Evolutionary conservation across 73 alveolate genomes (phyloP), one percentile per base, ranked within the genome.

Genomic region (Blepharisma stoltei): DNA sequence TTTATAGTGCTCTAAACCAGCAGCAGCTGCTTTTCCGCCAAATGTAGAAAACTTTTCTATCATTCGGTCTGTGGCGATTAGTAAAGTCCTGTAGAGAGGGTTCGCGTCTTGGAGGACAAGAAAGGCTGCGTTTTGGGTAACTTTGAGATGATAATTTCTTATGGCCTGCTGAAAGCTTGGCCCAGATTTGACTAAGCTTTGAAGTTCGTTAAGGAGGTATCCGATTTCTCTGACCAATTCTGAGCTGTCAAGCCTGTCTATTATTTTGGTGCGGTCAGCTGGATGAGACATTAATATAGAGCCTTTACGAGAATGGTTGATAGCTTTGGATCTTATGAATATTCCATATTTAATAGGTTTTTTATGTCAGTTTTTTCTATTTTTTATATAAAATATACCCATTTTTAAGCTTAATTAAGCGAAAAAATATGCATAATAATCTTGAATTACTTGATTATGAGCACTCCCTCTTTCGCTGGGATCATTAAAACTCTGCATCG

Each of bases 401-500:
- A n/a, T n/a, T n/a, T n/a, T n/a, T n/a, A n/a, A n/a, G n/a, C n/a
- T n/a, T n/a, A n/a, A n/a, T n/a, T n/a, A n/a, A n/a, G n/a, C n/a
- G n/a, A n/a, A n/a, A n/a, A n/a, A n/a, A n/a, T n/a, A n/a, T 8
- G 46, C n/a, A 25, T 60, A 60, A 25, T 60, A 60, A 38, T 60
- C 73, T 60, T 60, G 73, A 25, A 60, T 60, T 20, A 60, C 23
- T 25, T 60, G 14, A 38, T 60, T 60, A 25, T 60, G 73, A 60
- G 73, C 73, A 60, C 73, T 60, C 18, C 73, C 73, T 60, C 23
- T 60, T 60, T 60, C 73, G 2, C 46, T 60, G 18, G 73, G 73
- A 38, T 60, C 73, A 60, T 60, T 60, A 25, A 60, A 60, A 60
- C 73, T 60, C 23, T 14, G 46, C 23, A 60, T n/a, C 14, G 23